These are phyloP conservation scores for Dicorynia guianensis DNA, from an alignment of 306 rosid genomes.

Conservation along the genomic window DNA sequence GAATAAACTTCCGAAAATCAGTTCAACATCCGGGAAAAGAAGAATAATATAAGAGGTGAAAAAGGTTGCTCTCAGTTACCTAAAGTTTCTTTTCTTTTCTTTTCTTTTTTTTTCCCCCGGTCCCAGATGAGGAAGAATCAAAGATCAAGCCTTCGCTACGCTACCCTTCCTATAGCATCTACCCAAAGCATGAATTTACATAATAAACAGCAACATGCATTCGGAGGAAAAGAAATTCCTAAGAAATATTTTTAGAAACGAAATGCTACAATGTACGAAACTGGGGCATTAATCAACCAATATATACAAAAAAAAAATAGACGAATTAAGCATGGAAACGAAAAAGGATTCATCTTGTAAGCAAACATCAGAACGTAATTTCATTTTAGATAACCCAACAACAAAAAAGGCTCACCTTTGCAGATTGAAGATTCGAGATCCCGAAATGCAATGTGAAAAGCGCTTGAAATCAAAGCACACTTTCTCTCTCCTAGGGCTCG, in stretches of 20 bases:
- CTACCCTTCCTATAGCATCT: slow-evolving; percentile 15
- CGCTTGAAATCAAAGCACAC: slow-evolving; percentile 40
- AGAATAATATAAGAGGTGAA: background rate
- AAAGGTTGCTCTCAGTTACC: background rate
- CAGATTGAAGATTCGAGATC: slow-evolving; percentile 55
- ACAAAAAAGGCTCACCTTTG: slow-evolving; percentile 39
- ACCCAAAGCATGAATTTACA: slow-evolving; percentile 20
- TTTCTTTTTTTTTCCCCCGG: slow-evolving; percentile 15
- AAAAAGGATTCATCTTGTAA: slow-evolving; percentile 25
- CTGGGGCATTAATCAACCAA: slow-evolving; percentile 23
- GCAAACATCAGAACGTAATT: slow-evolving; percentile 16
- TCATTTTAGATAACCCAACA: background rate
- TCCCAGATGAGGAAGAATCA: slow-evolving; percentile 20
- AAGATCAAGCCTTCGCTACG: slow-evolving; percentile 16
- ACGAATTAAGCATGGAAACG: slow-evolving; percentile 20
- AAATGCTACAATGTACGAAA: slow-evolving; percentile 33
- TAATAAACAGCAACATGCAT: slow-evolving; percentile 18
- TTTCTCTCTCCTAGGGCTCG: slow-evolving; percentile 49
- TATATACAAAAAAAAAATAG: too few relatives aligned
- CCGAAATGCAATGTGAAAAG: slow-evolving; percentile 47
- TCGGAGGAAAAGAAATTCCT: background rate
- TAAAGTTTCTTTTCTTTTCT: slow-evolving; percentile 12
- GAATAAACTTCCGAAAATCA: background rate
- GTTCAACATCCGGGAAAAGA: background rate
- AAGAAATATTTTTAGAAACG: slow-evolving; percentile 8